Evolutionary conservation across 2,329 filamentous ascomycete genomes (phyloP).

Genomic region (Penicillium sumatraense): DNA sequence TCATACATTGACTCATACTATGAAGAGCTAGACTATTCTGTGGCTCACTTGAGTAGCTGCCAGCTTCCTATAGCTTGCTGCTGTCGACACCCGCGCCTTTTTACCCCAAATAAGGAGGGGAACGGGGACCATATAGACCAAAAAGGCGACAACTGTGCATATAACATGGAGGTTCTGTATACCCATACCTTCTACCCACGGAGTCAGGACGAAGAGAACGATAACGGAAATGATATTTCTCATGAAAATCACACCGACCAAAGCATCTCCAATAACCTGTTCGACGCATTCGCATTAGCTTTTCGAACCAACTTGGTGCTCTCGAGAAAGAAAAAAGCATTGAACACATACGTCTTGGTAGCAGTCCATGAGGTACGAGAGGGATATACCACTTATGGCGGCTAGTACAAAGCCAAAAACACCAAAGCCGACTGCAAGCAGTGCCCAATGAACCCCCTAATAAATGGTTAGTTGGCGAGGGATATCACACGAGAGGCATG

Average conservation of each 20-base stretch:
- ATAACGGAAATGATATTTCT: slow-evolving; percentile 50
- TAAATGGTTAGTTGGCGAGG: neutral
- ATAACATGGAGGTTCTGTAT: slow-evolving; percentile 28
- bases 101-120: slow-evolving; percentile 32
- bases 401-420: slow-evolving; percentile 24
- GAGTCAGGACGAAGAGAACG: slow-evolving; percentile 51
- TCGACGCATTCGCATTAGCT: neutral
- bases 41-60: slow-evolving; percentile 22
- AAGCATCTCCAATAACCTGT: slow-evolving; percentile 52
- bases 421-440: slow-evolving; percentile 34
- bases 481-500: neutral
- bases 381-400: slow-evolving; percentile 25
- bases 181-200: slow-evolving; percentile 40
- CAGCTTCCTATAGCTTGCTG: slow-evolving; percentile 22
- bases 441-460: slow-evolving; percentile 31
- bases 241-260: slow-evolving; percentile 51
- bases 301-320: neutral
- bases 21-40: slow-evolving; percentile 15
- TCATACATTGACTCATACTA: no score
- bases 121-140: slow-evolving; percentile 21
- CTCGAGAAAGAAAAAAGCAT: neutral
- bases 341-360: slow-evolving; percentile 31
- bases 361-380: slow-evolving; percentile 36
- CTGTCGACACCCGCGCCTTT: slow-evolving; percentile 22
- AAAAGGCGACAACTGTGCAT: slow-evolving; percentile 17